Evolutionary conservation across 441 rosid species (phyloP), one percentile per base, ranked within the genome.

Genomic region (Melastoma candidum): DNA sequence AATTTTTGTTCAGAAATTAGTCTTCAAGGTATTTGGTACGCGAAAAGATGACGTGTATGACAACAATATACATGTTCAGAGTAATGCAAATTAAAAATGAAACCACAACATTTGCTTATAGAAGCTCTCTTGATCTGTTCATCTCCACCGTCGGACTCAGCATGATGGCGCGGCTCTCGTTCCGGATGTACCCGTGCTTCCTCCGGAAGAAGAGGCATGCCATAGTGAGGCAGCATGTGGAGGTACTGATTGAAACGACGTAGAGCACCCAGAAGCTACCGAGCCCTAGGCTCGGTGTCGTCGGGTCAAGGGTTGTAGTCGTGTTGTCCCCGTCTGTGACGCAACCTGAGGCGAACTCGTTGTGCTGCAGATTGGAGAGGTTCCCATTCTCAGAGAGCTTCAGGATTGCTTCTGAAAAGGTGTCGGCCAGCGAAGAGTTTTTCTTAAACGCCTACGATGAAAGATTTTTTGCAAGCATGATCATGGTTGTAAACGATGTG

Each of bases 331-430:
- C 41, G 41, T 36, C 41, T 3, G 55, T 14, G 1, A 13, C 32
- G 0, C 59, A 17, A 3, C 65, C 25, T 11, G 60, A 25, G 29
- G 36, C 14, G 43, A 77, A 68, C 77, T 74, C 72, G 6, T 43
- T 41, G 0, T 72, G 54, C 59, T 71, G 66, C 60, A 75, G 46
- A 1, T 2, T 1, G 32, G 57, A 57, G 0, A 79, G 58, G 6
- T 4, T 55, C 26, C 85, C 79, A 26, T 63, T 56, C 49, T 79
- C 73, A 0, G 76, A 75, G 12, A 74, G 48, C 39, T 59, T 44
- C 9, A 79, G 49, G 26, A 82, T 77, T 4, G 79, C 84, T 58
- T 62, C 55, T 4, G 84, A 75, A 56, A 82, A 57, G 49, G 77
- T 80, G 7, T 51, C 51, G 10, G 71, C 67, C 4, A 80, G 47